phyloP scores from a whole-genome alignment of 2,329 filamentous ascomycete genomes.

The Fusarium chlamydosporum region DNA sequence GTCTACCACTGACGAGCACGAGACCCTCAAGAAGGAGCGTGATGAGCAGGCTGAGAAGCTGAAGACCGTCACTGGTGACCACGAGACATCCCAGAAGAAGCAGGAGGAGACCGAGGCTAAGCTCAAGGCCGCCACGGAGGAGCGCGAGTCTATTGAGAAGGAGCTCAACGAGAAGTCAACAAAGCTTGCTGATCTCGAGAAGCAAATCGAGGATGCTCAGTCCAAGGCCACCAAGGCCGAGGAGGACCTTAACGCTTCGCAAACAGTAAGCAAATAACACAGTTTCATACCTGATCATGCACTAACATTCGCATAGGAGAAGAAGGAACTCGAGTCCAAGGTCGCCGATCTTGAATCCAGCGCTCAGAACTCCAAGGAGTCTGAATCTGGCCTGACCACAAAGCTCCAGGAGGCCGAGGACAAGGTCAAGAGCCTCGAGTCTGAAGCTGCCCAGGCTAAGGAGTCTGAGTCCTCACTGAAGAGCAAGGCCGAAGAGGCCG shows the following conservation, averaged over 20 bases:
- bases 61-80: constrained; percentile 34
- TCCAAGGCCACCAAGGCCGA: constrained; percentile 56
- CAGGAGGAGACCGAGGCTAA: constrained; percentile 45
- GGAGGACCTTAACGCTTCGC: constrained; percentile 54
- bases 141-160: constrained; percentile 51
- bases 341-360: constrained; percentile 38
- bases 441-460: constrained; percentile 39
- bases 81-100: constrained; percentile 40
- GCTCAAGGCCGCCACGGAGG: constrained; percentile 49
- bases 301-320: constrained; percentile 46
- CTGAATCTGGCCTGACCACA: constrained; percentile 27
- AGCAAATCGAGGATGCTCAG: constrained; percentile 55
- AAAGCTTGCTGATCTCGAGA: constrained; percentile 52
- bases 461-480: constrained; percentile 42
- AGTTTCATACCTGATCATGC: neutral
- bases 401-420: constrained; percentile 28
- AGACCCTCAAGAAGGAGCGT: constrained; percentile 44
- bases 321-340: constrained; percentile 43
- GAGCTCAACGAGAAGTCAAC: constrained; percentile 51
- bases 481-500: constrained; percentile 35
- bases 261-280: constrained; percentile 50
- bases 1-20: constrained; percentile 43
- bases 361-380: constrained; percentile 39
- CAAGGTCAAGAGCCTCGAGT: constrained; percentile 33
- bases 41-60: constrained; percentile 44